Evolutionary conservation across 345 rosid species (phyloP).

Genomic region (Garcia nutans): DNA sequence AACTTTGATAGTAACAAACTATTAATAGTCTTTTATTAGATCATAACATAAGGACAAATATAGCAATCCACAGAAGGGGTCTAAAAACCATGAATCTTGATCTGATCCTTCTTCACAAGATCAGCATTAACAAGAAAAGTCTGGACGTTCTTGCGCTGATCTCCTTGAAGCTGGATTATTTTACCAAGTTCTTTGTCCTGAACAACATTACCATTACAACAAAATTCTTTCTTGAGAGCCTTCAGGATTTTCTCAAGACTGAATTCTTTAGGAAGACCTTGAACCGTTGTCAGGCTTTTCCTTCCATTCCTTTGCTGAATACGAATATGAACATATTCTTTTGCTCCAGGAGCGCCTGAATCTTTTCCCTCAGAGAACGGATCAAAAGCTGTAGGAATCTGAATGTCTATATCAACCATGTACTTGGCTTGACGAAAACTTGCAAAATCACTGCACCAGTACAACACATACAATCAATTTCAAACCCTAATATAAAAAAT

Average conservation of each 20-base stretch:
- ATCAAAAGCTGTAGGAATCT: constrained; percentile 64
- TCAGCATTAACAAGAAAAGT: constrained; percentile 18
- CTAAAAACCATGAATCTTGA: constrained; percentile 32
- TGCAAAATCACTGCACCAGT: not conserved
- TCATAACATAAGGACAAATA: too few species aligned
- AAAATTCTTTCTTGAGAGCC: constrained; percentile 26
- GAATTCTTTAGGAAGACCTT: constrained; percentile 23
- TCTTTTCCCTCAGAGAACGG: constrained; percentile 66
- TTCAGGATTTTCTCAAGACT: constrained; percentile 28
- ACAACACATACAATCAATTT: not conserved
- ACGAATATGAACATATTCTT: constrained; percentile 26
- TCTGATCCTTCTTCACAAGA: constrained; percentile 28
- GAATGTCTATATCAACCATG: constrained; percentile 70
- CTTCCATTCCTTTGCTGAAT: constrained; percentile 35
- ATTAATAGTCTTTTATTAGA: not conserved
- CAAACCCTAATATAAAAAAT: too few species aligned
- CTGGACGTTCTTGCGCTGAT: constrained; percentile 26
- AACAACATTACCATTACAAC: constrained; percentile 35
- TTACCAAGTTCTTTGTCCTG: constrained; percentile 32
- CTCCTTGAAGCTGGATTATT: constrained; percentile 34
- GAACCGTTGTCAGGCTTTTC: constrained; percentile 31
- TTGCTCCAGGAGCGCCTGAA: constrained; percentile 46
- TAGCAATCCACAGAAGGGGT: not conserved
- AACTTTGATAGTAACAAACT: not conserved
- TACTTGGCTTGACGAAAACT: constrained; percentile 19